Base-by-base conservation (phyloP, 495 filamentous ascomycete species). In the Aspergillus hancockii region DNA sequence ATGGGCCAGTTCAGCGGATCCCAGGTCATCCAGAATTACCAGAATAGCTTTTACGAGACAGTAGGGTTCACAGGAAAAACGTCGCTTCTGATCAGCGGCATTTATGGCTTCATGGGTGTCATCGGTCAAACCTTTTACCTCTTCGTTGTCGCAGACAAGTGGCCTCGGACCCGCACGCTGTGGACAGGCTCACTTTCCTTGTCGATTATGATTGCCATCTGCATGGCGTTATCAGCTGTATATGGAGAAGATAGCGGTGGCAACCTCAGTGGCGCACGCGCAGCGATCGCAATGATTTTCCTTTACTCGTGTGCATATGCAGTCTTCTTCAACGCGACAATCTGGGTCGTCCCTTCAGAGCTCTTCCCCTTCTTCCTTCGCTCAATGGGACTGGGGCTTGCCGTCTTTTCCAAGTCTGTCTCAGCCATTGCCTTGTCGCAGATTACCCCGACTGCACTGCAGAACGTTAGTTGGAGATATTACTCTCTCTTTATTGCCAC, bases 401-500 rank as follows among this genome's bases (percentile, higher is more conserved):
- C 58, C 5, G 64, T 61, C 16, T 61, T 67, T 40, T 61, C 36
- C 58, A 61, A 67, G 28, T 38, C 58, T 21, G 58, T 63, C 4
- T 30, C 64, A 19, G 64, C 58, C 10, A 63, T 76, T 19, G 61
- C 76, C 14, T 75, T 79, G 51, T 63, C 68, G 12, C 76, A 79
- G 54, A 66, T 76, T 18, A 75, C 70, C 2, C 74, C 76, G 1
- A 69, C 70, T n/a, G 75, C 74, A 0, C 57, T 78, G 31, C 57
- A 71, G n/a, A 60, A 61, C 34, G 64, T 78, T 25, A 49, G 57
- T 12, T 78, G 74, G 72, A 70, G 63, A 54, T 78, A 73, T 59
- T 78, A 77, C 53, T 70, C 68, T 5, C 28, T 78, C 1, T 78
- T 78, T 58, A 69, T 71, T 57, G 70, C 61, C 14, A 65, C 58